Percentiles rank a stretch among this genome's conserved stretches.
phyloP scores from a whole-genome alignment of 192 early-diverging fungal genomes.

The Podila minutissima region DNA sequence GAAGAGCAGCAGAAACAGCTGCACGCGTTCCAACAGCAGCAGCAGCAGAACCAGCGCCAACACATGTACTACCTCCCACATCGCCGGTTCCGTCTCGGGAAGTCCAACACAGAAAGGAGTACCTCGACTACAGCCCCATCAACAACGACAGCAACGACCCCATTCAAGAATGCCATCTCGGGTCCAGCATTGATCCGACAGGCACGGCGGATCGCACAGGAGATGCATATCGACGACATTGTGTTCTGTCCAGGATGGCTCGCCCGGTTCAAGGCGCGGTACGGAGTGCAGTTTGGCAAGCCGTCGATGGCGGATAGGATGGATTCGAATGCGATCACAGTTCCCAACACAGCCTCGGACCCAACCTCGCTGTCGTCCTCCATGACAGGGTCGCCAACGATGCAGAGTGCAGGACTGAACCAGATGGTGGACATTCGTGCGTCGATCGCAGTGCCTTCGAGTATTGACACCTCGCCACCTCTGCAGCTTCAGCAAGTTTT shows the following conservation, averaged over 20 bases:
- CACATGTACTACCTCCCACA: not conserved
- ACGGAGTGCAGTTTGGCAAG: slow-evolving; percentile 6
- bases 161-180: slow-evolving; percentile 4
- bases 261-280: slow-evolving; percentile 36
- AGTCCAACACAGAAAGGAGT: not conserved
- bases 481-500: slow-evolving; percentile 1
- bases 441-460: slow-evolving; percentile 21
- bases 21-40: slow-evolving; percentile 2
- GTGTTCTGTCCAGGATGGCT: slow-evolving; percentile 49
- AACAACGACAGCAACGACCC: not conserved
- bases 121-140: not conserved
- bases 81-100: not conserved
- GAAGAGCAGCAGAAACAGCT: slow-evolving; percentile 2
- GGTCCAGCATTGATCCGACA: slow-evolving; percentile 24
- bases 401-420: not conserved
- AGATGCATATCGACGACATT: slow-evolving; percentile 33
- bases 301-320: not conserved
- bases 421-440: slow-evolving; percentile 10
- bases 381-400: not conserved
- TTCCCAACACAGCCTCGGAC: not conserved
- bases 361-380: slow-evolving; percentile 4
- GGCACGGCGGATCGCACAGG: slow-evolving; percentile 30
- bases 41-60: slow-evolving; percentile 1
- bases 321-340: not conserved
- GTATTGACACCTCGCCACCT: slow-evolving; percentile 18